Conservation (phyloP, 1,139 yeast genomes). For the Zygosaccharomyces pseudobailii region DNA sequence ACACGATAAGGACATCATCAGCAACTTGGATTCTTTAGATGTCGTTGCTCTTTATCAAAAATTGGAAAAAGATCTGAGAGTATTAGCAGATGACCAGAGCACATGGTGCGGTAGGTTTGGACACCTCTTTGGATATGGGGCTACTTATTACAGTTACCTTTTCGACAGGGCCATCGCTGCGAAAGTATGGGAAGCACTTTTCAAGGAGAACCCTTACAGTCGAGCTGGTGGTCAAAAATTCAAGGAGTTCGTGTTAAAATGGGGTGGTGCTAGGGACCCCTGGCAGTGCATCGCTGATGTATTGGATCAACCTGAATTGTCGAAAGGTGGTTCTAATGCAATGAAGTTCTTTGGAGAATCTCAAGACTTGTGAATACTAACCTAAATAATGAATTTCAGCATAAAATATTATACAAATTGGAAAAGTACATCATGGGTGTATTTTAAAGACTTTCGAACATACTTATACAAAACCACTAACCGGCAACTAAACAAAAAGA, state of each 20-base stretch:
- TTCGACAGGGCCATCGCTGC: conserved; percentile 92
- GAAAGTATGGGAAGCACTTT: conserved; percentile 72
- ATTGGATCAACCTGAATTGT: conserved; percentile 55
- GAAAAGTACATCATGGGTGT: conserved; percentile 3
- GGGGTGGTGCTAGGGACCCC: conserved; percentile 95
- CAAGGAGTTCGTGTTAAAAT: conserved; percentile 62
- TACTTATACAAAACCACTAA: conserved; percentile 9
- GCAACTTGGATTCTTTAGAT: conserved; percentile 35
- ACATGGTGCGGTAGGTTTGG: conserved; percentile 95
- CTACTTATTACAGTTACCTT: conserved; percentile 87
- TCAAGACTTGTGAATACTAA: conserved; percentile 22
- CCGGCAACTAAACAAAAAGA: conserved; percentile 13
- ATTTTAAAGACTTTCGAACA: conserved; percentile 5
- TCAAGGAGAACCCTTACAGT: conserved; percentile 63
- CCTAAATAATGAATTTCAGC: not conserved
- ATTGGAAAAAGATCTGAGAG: conserved; percentile 51
- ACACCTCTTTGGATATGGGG: conserved; percentile 89
- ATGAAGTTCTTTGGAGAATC: conserved; percentile 61
- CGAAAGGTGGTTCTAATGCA: conserved; percentile 65
- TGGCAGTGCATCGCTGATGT: conserved; percentile 85
- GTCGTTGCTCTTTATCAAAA: conserved; percentile 59
- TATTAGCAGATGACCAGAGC: conserved; percentile 60
- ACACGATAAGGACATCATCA: conserved; percentile 43
- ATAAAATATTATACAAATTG: not conserved
- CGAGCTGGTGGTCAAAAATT: conserved; percentile 71